phyloP scores from a whole-genome alignment of 1,284 basidiomycete species.

The Dichomitus squalens region DNA sequence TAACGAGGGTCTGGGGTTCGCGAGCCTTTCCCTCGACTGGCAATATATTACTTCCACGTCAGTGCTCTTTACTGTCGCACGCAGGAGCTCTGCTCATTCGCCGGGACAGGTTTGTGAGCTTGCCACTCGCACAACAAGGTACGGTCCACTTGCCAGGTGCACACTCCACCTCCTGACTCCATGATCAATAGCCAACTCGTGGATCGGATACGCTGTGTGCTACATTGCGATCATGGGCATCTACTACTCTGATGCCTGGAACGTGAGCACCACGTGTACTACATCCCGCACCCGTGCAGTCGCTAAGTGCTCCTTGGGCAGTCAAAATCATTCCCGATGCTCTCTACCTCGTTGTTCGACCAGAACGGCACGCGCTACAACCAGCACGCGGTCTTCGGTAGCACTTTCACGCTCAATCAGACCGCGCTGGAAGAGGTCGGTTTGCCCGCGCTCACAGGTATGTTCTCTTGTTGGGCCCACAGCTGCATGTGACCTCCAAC shows the following conservation, averaged over 20 bases:
- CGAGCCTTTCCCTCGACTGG: constrained; percentile 62
- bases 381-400: constrained; percentile 56
- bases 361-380: constrained; percentile 57
- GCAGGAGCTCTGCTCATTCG: background rate
- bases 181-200: constrained; percentile 49
- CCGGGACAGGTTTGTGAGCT: constrained; percentile 44
- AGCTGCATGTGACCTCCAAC: background rate
- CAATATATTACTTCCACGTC: constrained; percentile 61
- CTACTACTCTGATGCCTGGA: constrained; percentile 64
- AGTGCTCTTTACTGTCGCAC: constrained; percentile 26
- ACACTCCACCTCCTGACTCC: background rate
- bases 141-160: constrained; percentile 4
- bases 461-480: background rate
- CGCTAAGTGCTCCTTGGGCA: constrained; percentile 21
- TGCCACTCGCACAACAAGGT: constrained; percentile 58
- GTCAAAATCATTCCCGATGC: constrained; percentile 60
- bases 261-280: constrained; percentile 41
- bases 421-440: constrained; percentile 57
- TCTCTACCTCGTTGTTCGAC: constrained; percentile 64
- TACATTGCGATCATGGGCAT: constrained; percentile 57
- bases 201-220: constrained; percentile 56
- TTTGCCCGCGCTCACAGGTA: constrained; percentile 43
- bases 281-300: background rate
- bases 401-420: constrained; percentile 52
- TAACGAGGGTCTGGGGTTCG: constrained; percentile 66